phyloP scores from a whole-genome alignment of 1,284 basidiomycete genomes.

The Coriolopsis trogii region DNA sequence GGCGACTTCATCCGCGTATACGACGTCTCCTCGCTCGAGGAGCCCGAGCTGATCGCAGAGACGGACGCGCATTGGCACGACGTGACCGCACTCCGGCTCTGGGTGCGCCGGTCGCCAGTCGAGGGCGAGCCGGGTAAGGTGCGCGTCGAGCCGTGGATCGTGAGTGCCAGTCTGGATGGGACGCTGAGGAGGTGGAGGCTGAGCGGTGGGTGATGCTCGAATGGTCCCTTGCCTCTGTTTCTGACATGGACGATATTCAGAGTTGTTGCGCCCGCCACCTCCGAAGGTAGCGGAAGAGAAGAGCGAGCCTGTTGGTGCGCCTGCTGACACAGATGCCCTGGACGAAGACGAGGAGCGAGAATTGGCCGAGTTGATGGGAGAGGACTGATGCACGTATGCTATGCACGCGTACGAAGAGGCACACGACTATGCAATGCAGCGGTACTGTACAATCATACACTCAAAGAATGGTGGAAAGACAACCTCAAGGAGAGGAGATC shows the following conservation, averaged over 20 bases:
- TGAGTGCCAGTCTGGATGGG: conserved; percentile 83
- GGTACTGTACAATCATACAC: no score
- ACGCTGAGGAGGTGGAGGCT: conserved; percentile 85
- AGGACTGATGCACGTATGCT: conserved; percentile 38
- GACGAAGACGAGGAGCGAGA: conserved; percentile 78
- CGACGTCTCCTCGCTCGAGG: conserved; percentile 63
- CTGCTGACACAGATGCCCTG: conserved; percentile 43
- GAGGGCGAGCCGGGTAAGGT: conserved; percentile 43
- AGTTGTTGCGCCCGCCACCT: conserved; percentile 50
- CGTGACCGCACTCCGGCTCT: conserved; percentile 73
- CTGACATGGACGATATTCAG: conserved; percentile 36
- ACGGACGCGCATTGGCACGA: conserved; percentile 89
- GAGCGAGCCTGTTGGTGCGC: conserved; percentile 26
- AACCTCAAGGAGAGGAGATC: no score
- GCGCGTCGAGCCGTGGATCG: conserved; percentile 71
- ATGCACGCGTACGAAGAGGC: no score
- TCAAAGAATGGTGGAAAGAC: no score
- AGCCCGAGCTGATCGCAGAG: conserved; percentile 67
- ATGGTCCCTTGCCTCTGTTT: background rate
- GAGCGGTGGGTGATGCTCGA: conserved; percentile 50
- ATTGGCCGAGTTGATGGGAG: conserved; percentile 77
- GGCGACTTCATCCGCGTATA: conserved; percentile 82
- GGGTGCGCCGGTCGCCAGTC: conserved; percentile 56
- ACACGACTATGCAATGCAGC: no score
- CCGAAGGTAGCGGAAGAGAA: conserved; percentile 30